Percentiles rank a stretch among this genome's conserved stretches.
These are phyloP conservation scores for Paraphoma sp. DNA, from an alignment of 2,329 filamentous ascomycete genomes.

Conservation along the genomic window DNA sequence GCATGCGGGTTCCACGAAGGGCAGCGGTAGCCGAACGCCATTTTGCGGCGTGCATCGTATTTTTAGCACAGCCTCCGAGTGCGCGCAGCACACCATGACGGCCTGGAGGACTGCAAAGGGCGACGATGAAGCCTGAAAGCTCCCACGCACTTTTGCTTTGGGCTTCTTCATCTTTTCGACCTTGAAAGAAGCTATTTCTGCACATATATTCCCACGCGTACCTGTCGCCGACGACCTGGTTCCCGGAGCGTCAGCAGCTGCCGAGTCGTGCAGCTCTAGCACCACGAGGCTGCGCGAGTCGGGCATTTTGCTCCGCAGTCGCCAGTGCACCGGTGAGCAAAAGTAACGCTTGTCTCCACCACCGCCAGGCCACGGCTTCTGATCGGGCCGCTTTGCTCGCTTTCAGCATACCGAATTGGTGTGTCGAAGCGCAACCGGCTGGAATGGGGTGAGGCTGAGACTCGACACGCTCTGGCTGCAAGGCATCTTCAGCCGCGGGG, in stretches of 20 bases:
- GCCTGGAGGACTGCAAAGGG: not conserved
- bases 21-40: constrained; percentile 13
- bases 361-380: constrained; percentile 2
- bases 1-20: constrained; percentile 3
- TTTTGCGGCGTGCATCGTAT: constrained; percentile 17
- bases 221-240: constrained; percentile 1
- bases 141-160: not conserved
- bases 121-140: not conserved
- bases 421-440: constrained; percentile 8
- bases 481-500: constrained; percentile 21
- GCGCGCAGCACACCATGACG: constrained; percentile 1
- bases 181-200: not conserved
- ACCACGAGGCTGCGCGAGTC: constrained; percentile 10
- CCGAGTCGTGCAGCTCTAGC: constrained; percentile 4
- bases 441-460: constrained; percentile 24
- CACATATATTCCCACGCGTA: not conserved
- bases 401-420: constrained; percentile 4
- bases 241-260: not conserved
- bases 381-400: not conserved
- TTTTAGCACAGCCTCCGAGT: constrained; percentile 17
- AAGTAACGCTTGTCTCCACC: constrained; percentile 6
- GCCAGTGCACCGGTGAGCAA: constrained; percentile 4
- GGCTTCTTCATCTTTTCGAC: too few relatives aligned
- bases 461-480: constrained; percentile 15
- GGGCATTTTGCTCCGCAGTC: not conserved